phyloP scores from a whole-genome alignment of 177 flowering plant genomes.

The Vitis hybrid region DNA sequence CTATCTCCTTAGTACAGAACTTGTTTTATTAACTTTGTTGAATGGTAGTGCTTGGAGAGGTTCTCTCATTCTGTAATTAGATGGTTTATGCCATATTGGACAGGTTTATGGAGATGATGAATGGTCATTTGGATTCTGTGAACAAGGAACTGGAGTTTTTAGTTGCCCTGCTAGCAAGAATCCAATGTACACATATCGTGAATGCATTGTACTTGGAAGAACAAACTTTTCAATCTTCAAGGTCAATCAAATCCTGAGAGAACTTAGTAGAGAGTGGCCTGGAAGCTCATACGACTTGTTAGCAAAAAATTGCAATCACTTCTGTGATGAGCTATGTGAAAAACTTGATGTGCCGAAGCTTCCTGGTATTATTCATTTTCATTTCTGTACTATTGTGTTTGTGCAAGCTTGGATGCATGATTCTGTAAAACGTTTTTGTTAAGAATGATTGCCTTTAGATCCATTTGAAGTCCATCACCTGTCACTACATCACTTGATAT shows the following conservation, averaged over 20 bases:
- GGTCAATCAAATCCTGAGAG: conserved; percentile 84
- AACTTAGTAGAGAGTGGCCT: conserved; percentile 94
- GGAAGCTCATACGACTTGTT: conserved; percentile 82
- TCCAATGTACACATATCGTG: conserved; percentile 93
- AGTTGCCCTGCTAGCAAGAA: conserved; percentile 82
- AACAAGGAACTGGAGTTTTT: conserved; percentile 88
- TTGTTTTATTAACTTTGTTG: background rate
- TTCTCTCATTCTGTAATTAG: background rate
- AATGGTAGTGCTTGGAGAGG: background rate
- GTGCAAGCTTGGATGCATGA: no score
- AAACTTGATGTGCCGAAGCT: conserved; percentile 85
- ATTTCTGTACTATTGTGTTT: background rate
- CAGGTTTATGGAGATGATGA: conserved; percentile 94
- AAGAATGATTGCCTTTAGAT: no score
- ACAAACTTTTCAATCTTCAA: conserved; percentile 56
- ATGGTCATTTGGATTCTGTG: conserved; percentile 97
- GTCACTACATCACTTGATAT: no score
- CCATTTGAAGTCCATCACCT: no score
- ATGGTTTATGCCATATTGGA: background rate
- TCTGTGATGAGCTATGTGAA: conserved; percentile 91
- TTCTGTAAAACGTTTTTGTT: no score
- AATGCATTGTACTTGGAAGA: conserved; percentile 72
- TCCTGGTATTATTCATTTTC: conserved; percentile 60
- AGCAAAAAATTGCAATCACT: conserved; percentile 93
- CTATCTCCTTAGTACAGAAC: no score